Conservation (phyloP, 2,329 filamentous ascomycete genomes). For the Diaporthe ampelina region DNA sequence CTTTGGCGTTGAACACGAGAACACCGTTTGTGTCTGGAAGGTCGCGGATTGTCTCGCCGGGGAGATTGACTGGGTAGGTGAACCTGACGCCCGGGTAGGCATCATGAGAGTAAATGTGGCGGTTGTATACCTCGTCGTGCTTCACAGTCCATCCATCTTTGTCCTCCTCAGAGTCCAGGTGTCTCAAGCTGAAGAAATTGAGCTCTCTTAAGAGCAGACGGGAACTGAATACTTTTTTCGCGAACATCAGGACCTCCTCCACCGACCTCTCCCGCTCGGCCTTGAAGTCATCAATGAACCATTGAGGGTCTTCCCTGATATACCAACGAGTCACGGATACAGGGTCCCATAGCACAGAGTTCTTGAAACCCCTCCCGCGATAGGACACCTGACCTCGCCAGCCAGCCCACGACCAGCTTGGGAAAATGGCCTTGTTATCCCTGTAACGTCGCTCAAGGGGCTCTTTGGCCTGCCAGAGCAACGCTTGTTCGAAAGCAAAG, state of each 20-base stretch:
- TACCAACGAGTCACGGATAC: background rate
- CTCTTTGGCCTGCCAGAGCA: background rate
- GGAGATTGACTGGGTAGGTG: background rate
- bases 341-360: background rate
- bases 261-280: background rate
- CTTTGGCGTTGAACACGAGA: background rate
- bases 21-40: background rate
- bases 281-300: background rate
- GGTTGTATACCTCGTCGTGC: background rate
- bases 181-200: background rate
- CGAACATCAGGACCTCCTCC: background rate
- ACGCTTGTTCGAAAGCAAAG: background rate
- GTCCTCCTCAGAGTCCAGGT: background rate
- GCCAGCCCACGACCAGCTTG: background rate
- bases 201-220: background rate
- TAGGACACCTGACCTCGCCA: background rate
- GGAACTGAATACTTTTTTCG: background rate
- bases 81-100: background rate
- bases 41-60: background rate
- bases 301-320: background rate
- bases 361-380: background rate
- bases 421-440: background rate
- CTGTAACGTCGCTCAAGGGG: background rate
- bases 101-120: conserved; percentile 3
- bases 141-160: background rate